Base-by-base conservation (phyloP, 2,329 filamentous ascomycete species). In the Paecilomyces dactylethromorphus region DNA sequence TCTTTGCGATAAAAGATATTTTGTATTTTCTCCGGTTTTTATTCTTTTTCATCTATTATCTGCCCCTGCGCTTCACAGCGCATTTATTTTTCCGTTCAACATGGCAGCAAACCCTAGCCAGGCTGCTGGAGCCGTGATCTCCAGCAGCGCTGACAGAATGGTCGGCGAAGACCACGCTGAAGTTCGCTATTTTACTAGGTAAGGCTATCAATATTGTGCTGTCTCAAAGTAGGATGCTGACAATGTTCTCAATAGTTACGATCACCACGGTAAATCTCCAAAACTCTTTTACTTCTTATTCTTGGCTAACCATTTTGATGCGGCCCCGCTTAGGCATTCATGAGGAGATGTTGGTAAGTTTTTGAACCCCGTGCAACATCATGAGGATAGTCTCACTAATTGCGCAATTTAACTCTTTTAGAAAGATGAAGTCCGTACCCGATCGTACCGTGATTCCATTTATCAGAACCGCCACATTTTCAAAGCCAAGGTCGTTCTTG, bases 111-210 rank as follows among this genome's bases (percentile, higher is more conserved):
- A 62, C 8, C 29, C 65, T 64, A 53, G 62, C 60, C 59, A 67
- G 50, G 60, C 68, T 60, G 53, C 69, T 57, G 64, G 62, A 53
- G 64, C 55, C 21, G 26, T 21, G 54, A 74, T 68, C 56, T 65
- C 71, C 60, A 76, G 74, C 69, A 78, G 75, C 58, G 78, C 77
- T 61, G 78, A 81, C 64, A 72, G 76, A 61, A 78, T 80, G 76
- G 76, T 76, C 33, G 78, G 76, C 68, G 87, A 96, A 84, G 89
- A 90, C 74, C 92, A 96, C 80, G 94, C 92, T 64, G 94, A 99
- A 83, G 92, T 95, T 77, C 94, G 97, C 78, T 99, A 97, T 83
- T 97, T 97, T 82, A 97, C 97, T 81, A 96, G 92, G 92, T 95
- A 79, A 65, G 73, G 6, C 59, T 55, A 54, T 39, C 18, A 31